These are phyloP conservation scores for Yamagishiella unicocca DNA, from an alignment of 139 green algal genomes.

Conservation along the genomic window DNA sequence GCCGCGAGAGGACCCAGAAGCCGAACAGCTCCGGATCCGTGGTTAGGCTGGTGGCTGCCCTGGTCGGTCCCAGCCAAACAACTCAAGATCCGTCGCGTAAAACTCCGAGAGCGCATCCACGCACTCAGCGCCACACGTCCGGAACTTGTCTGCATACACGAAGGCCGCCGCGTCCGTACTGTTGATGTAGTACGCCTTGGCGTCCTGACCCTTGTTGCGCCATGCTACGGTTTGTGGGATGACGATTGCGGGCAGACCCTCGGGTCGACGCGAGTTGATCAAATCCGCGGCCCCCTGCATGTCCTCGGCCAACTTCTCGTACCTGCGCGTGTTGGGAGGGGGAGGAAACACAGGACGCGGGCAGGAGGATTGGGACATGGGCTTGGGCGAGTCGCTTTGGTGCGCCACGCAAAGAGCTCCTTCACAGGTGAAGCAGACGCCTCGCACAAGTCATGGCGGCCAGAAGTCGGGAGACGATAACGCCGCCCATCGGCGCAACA, in stretches of 20 bases:
- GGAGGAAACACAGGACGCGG: neutral
- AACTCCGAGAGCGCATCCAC: neutral
- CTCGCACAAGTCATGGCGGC: no score
- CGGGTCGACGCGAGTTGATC: neutral
- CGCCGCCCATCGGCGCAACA: no score
- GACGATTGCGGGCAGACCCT: neutral
- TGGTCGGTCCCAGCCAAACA: conserved; percentile 37
- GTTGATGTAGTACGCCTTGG: neutral
- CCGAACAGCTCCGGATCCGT: no score
- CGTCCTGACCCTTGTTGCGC: conserved; percentile 29
- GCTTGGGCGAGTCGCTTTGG: no score
- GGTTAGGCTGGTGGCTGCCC: neutral
- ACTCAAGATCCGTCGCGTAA: neutral
- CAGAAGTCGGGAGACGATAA: no score
- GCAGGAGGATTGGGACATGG: no score
- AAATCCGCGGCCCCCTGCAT: conserved; percentile 20
- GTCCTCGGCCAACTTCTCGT: conserved; percentile 33
- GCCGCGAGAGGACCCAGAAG: no score
- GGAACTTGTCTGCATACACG: conserved; percentile 27
- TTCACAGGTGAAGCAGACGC: no score
- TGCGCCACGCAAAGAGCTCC: no score
- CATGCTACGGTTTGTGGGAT: neutral
- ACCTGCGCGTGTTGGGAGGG: neutral
- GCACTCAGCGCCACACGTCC: neutral
- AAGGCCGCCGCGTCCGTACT: neutral